Evolutionary conservation across 148 eudicot genomes (phyloP).

Genomic region (Vaccinium corymbosum): DNA sequence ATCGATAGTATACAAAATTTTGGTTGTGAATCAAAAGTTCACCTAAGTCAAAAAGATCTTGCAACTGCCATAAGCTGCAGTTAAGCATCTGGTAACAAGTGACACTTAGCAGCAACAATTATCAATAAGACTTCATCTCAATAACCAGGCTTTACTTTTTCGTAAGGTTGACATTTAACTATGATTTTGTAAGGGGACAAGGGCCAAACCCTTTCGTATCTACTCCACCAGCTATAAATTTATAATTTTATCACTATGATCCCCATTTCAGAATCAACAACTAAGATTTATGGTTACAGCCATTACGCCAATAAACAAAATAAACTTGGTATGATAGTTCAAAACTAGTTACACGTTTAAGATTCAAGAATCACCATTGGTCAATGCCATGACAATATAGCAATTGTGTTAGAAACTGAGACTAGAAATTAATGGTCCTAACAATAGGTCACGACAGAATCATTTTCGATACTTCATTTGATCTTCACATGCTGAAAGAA

Average conservation of each 20-base stretch:
- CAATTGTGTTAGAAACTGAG: background rate
- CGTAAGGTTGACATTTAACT: background rate
- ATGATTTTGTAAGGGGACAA: background rate
- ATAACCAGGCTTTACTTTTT: background rate
- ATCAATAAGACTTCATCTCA: background rate
- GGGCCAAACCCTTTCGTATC: background rate
- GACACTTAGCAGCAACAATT: background rate
- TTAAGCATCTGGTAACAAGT: background rate
- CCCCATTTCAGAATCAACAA: background rate
- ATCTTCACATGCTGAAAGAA: constrained; percentile 26
- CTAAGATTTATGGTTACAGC: background rate
- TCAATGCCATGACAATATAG: background rate
- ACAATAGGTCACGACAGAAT: constrained; percentile 14
- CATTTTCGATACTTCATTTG: background rate
- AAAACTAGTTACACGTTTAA: background rate
- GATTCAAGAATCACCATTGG: background rate
- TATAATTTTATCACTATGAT: background rate
- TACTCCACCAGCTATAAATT: background rate
- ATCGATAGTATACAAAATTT: background rate
- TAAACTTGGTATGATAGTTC: background rate
- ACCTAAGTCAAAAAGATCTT: background rate
- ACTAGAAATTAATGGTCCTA: background rate
- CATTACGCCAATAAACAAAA: background rate
- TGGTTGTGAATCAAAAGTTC: background rate
- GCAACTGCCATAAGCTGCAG: background rate